Percentiles rank a stretch among this genome's conserved stretches.
Conservation (phyloP, 192 early-diverging fungal species). For the Linnemannia hyalina region DNA sequence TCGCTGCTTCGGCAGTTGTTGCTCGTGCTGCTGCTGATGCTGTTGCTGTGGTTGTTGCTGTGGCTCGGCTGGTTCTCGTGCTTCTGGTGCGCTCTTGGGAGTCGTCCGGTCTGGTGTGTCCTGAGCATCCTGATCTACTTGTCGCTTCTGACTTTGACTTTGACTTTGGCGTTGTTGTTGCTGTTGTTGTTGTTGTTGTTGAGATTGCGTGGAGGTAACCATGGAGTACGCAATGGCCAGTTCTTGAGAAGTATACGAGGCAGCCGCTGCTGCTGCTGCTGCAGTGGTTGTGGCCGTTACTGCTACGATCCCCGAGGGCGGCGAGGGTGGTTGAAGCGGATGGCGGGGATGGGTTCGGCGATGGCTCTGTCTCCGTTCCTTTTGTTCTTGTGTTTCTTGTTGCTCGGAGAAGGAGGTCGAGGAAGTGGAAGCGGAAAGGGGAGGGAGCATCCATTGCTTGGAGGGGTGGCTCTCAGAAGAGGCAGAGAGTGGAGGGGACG, state of each 20-base stretch:
- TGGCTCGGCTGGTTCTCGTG: no score
- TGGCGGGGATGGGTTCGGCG: neutral
- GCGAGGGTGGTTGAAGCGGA: neutral
- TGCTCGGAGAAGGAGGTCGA: neutral
- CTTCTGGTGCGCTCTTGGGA: no score
- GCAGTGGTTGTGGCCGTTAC: neutral
- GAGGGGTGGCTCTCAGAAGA: conserved; percentile 7
- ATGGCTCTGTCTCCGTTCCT: neutral
- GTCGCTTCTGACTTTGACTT: neutral
- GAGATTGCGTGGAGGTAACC: conserved; percentile 26
- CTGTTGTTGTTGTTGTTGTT: conserved; percentile 22
- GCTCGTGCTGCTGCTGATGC: neutral
- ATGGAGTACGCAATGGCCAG: conserved; percentile 38
- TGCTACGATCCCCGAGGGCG: neutral
- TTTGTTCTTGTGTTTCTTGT: neutral
- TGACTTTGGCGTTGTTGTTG: neutral
- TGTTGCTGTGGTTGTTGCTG: neutral
- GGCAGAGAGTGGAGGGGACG: conserved; percentile 21
- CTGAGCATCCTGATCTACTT: neutral
- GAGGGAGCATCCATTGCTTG: conserved; percentile 7
- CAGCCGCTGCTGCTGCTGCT: conserved; percentile 19
- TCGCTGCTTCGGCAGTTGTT: neutral
- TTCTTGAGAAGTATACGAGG: conserved; percentile 27
- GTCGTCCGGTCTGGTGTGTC: no score
- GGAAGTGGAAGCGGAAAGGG: no score